Evolutionary conservation across 352 stramenopile genomes (phyloP).

Genomic region (Globisporangium nodosum): DNA sequence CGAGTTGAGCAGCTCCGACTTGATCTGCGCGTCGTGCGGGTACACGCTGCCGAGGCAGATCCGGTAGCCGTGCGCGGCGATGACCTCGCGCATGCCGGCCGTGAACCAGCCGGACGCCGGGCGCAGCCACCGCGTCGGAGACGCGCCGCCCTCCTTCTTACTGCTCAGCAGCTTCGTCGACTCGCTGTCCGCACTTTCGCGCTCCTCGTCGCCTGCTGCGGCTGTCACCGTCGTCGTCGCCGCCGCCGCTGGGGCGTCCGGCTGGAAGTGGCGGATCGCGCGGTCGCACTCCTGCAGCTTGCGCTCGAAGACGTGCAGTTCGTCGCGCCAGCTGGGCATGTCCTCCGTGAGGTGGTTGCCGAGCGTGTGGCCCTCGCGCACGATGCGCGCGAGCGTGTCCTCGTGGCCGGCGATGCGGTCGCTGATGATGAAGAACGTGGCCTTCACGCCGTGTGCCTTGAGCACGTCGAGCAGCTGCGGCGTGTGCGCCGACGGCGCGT

Average conservation of each 20-base stretch:
- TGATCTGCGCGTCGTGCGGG: conserved; percentile 83
- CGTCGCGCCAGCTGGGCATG: conserved; percentile 69
- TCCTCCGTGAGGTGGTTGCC: conserved; percentile 84
- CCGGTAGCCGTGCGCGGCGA: conserved; percentile 67
- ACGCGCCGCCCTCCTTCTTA: neutral
- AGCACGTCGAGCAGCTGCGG: conserved; percentile 70
- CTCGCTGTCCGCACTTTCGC: conserved; percentile 4
- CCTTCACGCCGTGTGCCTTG: conserved; percentile 47
- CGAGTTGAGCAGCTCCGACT: conserved; percentile 59
- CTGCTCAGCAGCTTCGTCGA: conserved; percentile 16
- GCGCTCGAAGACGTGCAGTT: conserved; percentile 75
- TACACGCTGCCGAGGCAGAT: conserved; percentile 86
- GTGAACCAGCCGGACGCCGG: conserved; percentile 84
- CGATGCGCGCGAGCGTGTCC: conserved; percentile 63
- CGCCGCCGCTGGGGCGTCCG: neutral
- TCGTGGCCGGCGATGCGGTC: conserved; percentile 60
- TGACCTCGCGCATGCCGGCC: conserved; percentile 67
- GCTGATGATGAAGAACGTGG: conserved; percentile 87
- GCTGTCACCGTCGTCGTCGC: neutral
- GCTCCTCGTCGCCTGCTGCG: conserved; percentile 10
- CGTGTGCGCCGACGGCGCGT: conserved; percentile 61
- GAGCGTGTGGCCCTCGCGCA: conserved; percentile 69
- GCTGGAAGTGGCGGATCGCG: conserved; percentile 48
- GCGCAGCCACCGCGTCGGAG: conserved; percentile 59
- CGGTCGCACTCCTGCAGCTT: conserved; percentile 77